These are phyloP conservation scores for Allium fistulosum DNA, from an alignment of 106 monocot species.

Conservation along the genomic window DNA sequence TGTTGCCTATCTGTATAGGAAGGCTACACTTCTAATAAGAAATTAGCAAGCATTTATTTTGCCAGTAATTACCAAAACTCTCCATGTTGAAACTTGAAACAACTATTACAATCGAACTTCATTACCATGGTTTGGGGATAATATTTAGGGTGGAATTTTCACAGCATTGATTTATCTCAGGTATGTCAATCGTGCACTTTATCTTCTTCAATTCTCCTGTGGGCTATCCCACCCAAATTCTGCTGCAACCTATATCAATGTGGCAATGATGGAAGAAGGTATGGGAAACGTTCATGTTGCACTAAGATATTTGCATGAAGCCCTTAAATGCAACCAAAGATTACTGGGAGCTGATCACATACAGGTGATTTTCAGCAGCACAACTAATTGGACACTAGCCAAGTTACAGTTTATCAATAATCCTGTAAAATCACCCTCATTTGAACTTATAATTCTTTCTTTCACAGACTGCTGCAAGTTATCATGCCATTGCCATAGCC, in stretches of 20 bases:
- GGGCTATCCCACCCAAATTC: slow-evolving; percentile 90
- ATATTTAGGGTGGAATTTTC: too few species aligned
- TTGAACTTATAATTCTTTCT: background rate
- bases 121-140: too few species aligned
- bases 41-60: too few species aligned
- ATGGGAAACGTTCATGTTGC: slow-evolving; percentile 96
- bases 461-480: slow-evolving; percentile 88
- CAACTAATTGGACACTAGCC: background rate
- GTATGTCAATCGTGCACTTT: slow-evolving; percentile 85
- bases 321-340: slow-evolving; percentile 91
- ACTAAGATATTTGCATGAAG: slow-evolving; percentile 83
- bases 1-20: too few species aligned
- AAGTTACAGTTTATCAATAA: background rate
- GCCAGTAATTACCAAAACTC: too few species aligned
- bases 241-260: slow-evolving; percentile 97
- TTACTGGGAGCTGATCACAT: slow-evolving; percentile 92
- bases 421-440: too few species aligned
- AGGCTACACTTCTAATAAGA: too few species aligned
- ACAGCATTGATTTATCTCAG: slow-evolving; percentile 25
- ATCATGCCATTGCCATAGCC: slow-evolving; percentile 96
- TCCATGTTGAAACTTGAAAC: too few species aligned
- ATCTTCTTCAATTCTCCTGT: slow-evolving; percentile 91
- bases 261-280: slow-evolving; percentile 99
- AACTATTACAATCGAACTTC: too few species aligned
- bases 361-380: slow-evolving; percentile 34